A percentile compares a stretch with the other conserved stretches of the same genome.
Conservation (phyloP, 2,329 filamentous ascomycete species). For the Penicillium sp. region DNA sequence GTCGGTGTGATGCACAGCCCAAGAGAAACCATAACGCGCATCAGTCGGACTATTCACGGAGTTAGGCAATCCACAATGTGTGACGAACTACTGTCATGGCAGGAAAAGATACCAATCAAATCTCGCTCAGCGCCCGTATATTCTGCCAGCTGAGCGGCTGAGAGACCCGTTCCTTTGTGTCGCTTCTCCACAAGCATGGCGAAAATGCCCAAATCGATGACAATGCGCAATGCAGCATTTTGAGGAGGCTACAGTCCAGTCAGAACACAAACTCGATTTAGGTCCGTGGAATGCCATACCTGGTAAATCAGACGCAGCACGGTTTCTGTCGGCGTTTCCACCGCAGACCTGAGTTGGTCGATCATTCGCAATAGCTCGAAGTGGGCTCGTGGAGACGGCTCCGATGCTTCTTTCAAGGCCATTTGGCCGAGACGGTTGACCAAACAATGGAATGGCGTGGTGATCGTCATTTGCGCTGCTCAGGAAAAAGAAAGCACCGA, state of each 20-base stretch:
- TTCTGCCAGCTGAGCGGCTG: conserved; percentile 25
- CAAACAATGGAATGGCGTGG: conserved; percentile 11
- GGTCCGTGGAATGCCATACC: conserved; percentile 15
- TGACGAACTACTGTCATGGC: background rate
- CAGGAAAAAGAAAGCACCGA: background rate
- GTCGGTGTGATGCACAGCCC: conserved; percentile 22
- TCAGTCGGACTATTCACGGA: conserved; percentile 24
- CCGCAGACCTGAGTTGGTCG: conserved; percentile 25
- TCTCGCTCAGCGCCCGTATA: conserved; percentile 28
- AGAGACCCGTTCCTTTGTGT: conserved; percentile 18
- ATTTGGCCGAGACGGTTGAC: conserved; percentile 14
- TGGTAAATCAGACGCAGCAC: conserved; percentile 33
- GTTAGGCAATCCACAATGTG: background rate
- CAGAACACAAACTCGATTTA: background rate
- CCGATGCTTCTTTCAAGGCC: conserved; percentile 15
- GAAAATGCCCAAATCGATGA: conserved; percentile 32
- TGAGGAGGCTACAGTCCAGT: conserved; percentile 28
- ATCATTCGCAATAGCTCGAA: conserved; percentile 28
- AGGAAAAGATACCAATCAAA: conserved; percentile 26
- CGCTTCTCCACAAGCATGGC: conserved; percentile 20
- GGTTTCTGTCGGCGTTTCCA: conserved; percentile 33
- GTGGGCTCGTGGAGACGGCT: conserved; percentile 21
- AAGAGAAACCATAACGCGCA: conserved; percentile 30
- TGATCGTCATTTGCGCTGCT: conserved; percentile 15
- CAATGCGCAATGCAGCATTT: conserved; percentile 30